Percentiles rank a stretch among this genome's conserved stretches.
These are phyloP conservation scores for Candida yuanshanica DNA, from an alignment of 805 yeast genomes.

Conservation along the genomic window DNA sequence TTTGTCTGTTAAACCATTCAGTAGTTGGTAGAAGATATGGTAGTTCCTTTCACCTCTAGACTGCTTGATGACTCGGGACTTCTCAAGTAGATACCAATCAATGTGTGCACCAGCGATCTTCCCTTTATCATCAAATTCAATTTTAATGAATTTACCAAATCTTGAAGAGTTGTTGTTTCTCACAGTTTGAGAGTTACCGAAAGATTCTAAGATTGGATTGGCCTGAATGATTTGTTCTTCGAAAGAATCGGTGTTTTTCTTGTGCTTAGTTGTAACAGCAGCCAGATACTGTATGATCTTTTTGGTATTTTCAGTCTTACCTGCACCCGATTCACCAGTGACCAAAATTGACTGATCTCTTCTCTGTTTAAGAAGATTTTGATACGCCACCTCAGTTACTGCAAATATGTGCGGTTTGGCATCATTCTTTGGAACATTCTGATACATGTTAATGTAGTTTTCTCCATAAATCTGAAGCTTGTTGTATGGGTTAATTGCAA, in stretches of 20 bases:
- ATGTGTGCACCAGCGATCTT: constrained; percentile 83
- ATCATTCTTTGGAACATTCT: constrained; percentile 38
- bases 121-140: constrained; percentile 61
- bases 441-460: constrained; percentile 52
- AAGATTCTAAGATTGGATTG: constrained; percentile 91
- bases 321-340: constrained; percentile 99
- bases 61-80: constrained; percentile 84
- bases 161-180: constrained; percentile 92
- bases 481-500: constrained; percentile 91
- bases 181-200: constrained; percentile 95
- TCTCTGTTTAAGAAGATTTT: constrained; percentile 60
- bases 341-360: constrained; percentile 88
- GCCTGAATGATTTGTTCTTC: constrained; percentile 88
- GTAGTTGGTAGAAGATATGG: constrained; percentile 81
- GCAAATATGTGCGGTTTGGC: constrained; percentile 87
- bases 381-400: constrained; percentile 79
- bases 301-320: constrained; percentile 96
- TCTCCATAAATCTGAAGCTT: constrained; percentile 63
- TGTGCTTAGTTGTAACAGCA: constrained; percentile 48
- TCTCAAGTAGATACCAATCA: constrained; percentile 91
- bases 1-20: constrained; percentile 55
- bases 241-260: constrained; percentile 35
- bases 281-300: constrained; percentile 90
- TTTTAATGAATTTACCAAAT: constrained; percentile 92
- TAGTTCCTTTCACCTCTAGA: constrained; percentile 78